phyloP scores from a whole-genome alignment of 2,329 filamentous ascomycete genomes.

The Botrytis paeoniae region DNA sequence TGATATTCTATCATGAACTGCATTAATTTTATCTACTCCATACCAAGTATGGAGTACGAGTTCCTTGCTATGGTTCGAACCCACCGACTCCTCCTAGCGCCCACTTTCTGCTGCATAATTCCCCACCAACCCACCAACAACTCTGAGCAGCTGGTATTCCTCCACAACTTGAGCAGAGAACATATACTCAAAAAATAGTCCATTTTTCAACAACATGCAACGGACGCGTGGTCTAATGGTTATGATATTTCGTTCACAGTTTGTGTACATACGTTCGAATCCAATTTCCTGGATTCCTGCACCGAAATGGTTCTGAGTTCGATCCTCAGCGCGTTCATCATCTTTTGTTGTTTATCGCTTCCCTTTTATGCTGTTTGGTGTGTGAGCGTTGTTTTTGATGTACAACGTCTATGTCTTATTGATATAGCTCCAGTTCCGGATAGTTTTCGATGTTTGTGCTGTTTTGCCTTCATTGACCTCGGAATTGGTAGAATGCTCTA shows the following conservation, averaged over 20 bases:
- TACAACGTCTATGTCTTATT: background rate
- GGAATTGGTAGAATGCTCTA: background rate
- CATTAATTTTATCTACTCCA: slow-evolving; percentile 9
- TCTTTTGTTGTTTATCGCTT: background rate
- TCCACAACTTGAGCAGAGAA: background rate
- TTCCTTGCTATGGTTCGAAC: background rate
- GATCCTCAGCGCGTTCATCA: slow-evolving; percentile 31
- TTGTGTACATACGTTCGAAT: background rate
- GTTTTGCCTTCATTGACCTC: background rate
- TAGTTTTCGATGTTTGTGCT: background rate
- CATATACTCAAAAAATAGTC: too few relatives aligned
- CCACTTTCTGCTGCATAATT: slow-evolving; percentile 4
- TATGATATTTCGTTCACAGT: slow-evolving; percentile 38
- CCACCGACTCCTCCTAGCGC: background rate
- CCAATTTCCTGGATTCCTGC: background rate
- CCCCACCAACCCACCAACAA: background rate
- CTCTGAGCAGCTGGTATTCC: background rate
- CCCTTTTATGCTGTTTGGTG: background rate
- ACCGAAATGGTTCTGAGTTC: slow-evolving; percentile 36
- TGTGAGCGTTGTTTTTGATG: background rate
- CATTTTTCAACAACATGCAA: too few relatives aligned
- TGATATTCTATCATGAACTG: background rate
- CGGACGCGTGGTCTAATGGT: slow-evolving; percentile 24
- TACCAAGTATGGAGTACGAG: background rate
- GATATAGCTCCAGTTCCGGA: background rate